Percentiles rank a stretch among this genome's conserved stretches.
Evolutionary conservation across 1,139 yeast genomes (phyloP).

Genomic region (Suzukiozyma palmioleophila): DNA sequence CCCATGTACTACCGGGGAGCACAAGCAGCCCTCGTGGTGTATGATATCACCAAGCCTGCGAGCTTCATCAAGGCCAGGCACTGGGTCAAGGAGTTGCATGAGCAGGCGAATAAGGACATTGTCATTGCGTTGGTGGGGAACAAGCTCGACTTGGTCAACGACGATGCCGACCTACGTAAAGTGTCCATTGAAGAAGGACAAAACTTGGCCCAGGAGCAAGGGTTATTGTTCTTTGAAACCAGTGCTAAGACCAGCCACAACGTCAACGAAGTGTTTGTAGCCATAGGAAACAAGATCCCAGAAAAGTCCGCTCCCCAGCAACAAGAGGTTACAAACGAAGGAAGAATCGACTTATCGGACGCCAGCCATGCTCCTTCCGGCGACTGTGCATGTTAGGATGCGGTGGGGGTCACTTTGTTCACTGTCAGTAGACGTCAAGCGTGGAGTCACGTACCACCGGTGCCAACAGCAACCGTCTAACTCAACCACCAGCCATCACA

Average conservation of each 20-base stretch:
- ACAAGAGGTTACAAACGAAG: conserved; percentile 13
- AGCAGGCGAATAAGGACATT: conserved; percentile 88
- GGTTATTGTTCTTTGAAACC: conserved; percentile 80
- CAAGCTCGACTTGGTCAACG: conserved; percentile 67
- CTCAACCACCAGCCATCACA: no score
- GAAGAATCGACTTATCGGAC: conserved; percentile 24
- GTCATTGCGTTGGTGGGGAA: conserved; percentile 93
- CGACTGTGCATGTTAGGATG: conserved; percentile 12
- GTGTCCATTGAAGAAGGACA: conserved; percentile 88
- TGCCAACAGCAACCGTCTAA: no score
- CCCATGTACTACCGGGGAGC: conserved; percentile 98
- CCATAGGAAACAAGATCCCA: conserved; percentile 82
- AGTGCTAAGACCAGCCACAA: conserved; percentile 91
- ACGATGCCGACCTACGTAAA: conserved; percentile 48
- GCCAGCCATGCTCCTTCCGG: conserved; percentile 5
- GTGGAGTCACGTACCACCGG: no score
- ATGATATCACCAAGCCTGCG: conserved; percentile 96
- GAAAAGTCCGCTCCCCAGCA: conserved; percentile 14
- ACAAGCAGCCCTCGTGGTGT: conserved; percentile 96
- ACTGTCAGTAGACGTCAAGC: no score
- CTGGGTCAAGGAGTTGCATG: conserved; percentile 96
- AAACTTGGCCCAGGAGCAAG: conserved; percentile 66
- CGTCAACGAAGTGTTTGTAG: conserved; percentile 74
- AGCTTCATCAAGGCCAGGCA: conserved; percentile 97
- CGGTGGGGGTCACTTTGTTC: no score